Base-by-base conservation (phyloP, 2,329 filamentous ascomycete species). In the Neofusicoccum ribis region DNA sequence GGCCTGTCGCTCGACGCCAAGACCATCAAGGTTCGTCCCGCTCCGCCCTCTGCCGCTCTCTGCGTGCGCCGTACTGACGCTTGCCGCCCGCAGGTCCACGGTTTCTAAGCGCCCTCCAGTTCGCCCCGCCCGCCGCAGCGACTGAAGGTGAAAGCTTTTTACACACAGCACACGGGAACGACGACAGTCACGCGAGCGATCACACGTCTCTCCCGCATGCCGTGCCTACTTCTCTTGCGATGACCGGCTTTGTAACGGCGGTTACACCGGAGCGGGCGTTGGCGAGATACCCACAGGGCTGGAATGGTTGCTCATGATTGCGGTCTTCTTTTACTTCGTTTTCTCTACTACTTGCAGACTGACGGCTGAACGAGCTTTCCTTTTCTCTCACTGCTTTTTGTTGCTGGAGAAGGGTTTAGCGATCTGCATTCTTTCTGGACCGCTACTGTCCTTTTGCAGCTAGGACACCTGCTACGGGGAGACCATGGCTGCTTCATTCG, bases 1-100 rank as follows among this genome's bases (percentile, higher is more conserved):
- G 94, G 94, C 76, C 87, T 98, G 76, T 92, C 92, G 81, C 89
- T 97, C 78, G 92, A 97, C 83, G 86, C 89, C 81, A 96, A 97
- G 88, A 96, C 90, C 83, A 97, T 98, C 84, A 97, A 98, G 88
- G 91, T 94, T 34, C 6, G 17, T 23, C 15, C 15, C 2, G 39
- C 15, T 12, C 27, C 27, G 7, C 27, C 27, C 5, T 31, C 1
- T 31, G 50, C 11, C 27, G 2, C 20, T 34, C 14, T 27, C 15
- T 41, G 3, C 17, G 5, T 15, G 31, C 8, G 15, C 12, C 8
- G 20, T 6, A 14, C 41, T 47, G n/a, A 60, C 56, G 15, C 15
- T 31, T 44, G 15, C 8, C 15, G 11, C n/a, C 39, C 23, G 3
- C 67, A 76, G 74, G 74, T 76, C 68, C 74, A 76, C 67, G 74